Evolutionary conservation across 306 rosid species (phyloP), one percentile per base, ranked within the genome.

Genomic region (Betula pendula): DNA sequence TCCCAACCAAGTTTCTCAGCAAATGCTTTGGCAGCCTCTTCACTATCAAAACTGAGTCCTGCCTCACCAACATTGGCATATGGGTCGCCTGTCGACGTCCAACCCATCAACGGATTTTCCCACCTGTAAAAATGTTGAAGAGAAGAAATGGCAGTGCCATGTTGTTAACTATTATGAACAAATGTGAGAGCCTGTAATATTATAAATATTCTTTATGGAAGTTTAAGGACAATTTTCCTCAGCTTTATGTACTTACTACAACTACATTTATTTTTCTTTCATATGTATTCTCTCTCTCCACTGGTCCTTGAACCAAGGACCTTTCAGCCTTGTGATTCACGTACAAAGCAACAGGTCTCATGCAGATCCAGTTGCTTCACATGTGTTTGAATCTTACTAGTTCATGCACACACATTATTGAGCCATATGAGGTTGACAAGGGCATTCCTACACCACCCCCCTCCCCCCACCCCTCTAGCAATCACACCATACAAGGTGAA

Each of bases 21-120:
- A 77, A 84, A 80, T 42, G 75, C 77, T 75, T n/a, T 84, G 4
- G 82, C 87, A 43, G 87, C 84, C 60, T 68, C 80, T 73, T 65
- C 85, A 70, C 66, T 81, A 50, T 84, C 88, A 71, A 84, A 84
- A 71, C 12, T 16, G 35, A 84, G 70, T 35, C 43, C 85, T 5
- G 85, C 88, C 14, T 84, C 85, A 42, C 83, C 88, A 42, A 81
- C 88, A 84, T 81, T 48, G 51, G 88, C 83, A 19, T 78, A 85
- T 17, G 85, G 88, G 67, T 81, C 83, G 15, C 88, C 85, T 33
- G 88, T 81, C 9, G 85, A 85, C 29, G 85, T 85, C 85, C 85
- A 81, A 43, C 88, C 85, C 85, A 78, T 81, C 73, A 85, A 78
- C 6, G 85, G 85, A 79, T 84, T 78, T 58, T 84, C 88, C 88